These are phyloP conservation scores for Solioccasus polychromus DNA, from an alignment of 768 basidiomycete species.

Conservation along the genomic window DNA sequence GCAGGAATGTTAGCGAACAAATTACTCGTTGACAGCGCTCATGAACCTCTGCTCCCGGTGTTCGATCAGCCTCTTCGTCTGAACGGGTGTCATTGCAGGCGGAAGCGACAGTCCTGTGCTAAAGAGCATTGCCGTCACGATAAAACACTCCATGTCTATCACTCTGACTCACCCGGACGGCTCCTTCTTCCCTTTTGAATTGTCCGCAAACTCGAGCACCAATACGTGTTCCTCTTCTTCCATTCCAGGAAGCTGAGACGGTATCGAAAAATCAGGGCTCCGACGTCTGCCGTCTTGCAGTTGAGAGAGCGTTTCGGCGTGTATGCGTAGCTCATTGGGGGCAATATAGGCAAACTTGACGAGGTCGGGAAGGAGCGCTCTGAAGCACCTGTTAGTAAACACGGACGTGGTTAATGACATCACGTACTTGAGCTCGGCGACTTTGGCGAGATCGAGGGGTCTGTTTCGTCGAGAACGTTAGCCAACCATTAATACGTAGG, in stretches of 20 bases:
- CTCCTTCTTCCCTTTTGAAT: slow-evolving; percentile 33
- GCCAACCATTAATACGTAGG: not conserved
- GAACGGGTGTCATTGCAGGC: slow-evolving; percentile 48
- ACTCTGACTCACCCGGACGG: slow-evolving; percentile 24
- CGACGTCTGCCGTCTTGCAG: slow-evolving; percentile 26
- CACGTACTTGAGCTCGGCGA: slow-evolving; percentile 79
- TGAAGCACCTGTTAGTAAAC: slow-evolving; percentile 28
- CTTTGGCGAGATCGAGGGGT: slow-evolving; percentile 70
- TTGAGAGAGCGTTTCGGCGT: slow-evolving; percentile 35
- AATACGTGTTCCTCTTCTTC: slow-evolving; percentile 48
- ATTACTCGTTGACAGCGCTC: slow-evolving; percentile 68
- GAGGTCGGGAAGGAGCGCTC: slow-evolving; percentile 78
- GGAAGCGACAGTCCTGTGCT: slow-evolving; percentile 22
- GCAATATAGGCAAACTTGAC: slow-evolving; percentile 83
- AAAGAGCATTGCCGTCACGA: slow-evolving; percentile 1
- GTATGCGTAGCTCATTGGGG: slow-evolving; percentile 54
- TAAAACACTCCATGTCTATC: not conserved
- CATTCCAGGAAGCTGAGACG: slow-evolving; percentile 25
- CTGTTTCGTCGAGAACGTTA: slow-evolving; percentile 36
- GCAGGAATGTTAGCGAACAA: not conserved
- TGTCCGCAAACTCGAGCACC: slow-evolving; percentile 50
- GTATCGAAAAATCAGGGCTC: slow-evolving; percentile 42
- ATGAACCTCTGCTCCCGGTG: slow-evolving; percentile 64
- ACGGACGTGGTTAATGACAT: not conserved
- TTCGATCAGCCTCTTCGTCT: slow-evolving; percentile 68